These are phyloP conservation scores for Irpex sp. DNA, from an alignment of 1,284 basidiomycete genomes.

Conservation along the genomic window DNA sequence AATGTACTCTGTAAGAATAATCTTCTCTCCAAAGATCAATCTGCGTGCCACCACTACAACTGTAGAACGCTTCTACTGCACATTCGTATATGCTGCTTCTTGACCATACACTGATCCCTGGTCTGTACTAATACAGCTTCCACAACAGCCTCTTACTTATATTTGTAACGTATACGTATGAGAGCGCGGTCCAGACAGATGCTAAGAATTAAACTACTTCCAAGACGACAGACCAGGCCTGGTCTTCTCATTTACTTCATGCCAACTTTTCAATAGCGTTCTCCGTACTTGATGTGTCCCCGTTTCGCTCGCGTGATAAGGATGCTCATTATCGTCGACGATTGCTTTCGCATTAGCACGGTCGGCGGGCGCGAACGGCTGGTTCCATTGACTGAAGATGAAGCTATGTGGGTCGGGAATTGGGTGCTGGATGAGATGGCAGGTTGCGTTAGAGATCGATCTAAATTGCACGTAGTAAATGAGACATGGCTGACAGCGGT, in stretches of 20 bases:
- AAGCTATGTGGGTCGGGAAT: constrained; percentile 47
- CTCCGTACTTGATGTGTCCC: constrained; percentile 47
- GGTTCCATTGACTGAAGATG: constrained; percentile 53
- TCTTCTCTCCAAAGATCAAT: too few relatives aligned
- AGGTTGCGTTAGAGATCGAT: not conserved
- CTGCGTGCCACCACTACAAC: too few relatives aligned
- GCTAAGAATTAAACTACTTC: not conserved
- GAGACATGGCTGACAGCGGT: constrained; percentile 46
- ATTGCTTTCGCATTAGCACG: constrained; percentile 53
- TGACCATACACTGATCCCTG: too few relatives aligned
- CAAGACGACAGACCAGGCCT: not conserved
- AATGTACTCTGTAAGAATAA: too few relatives aligned
- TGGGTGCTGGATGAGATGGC: constrained; percentile 37
- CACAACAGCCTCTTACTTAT: too few relatives aligned
- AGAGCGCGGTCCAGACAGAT: too few relatives aligned
- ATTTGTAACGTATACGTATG: too few relatives aligned
- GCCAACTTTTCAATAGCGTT: constrained; percentile 55
- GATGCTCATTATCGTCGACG: constrained; percentile 30
- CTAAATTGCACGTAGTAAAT: not conserved
- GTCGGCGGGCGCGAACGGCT: constrained; percentile 64
- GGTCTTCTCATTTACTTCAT: constrained; percentile 40
- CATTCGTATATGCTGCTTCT: too few relatives aligned
- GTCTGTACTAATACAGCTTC: too few relatives aligned
- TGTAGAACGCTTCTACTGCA: too few relatives aligned
- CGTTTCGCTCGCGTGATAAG: constrained; percentile 33